Evolutionary conservation across 768 basidiomycete genomes (phyloP).

Genomic region (Rhodotorula taiwanensis): DNA sequence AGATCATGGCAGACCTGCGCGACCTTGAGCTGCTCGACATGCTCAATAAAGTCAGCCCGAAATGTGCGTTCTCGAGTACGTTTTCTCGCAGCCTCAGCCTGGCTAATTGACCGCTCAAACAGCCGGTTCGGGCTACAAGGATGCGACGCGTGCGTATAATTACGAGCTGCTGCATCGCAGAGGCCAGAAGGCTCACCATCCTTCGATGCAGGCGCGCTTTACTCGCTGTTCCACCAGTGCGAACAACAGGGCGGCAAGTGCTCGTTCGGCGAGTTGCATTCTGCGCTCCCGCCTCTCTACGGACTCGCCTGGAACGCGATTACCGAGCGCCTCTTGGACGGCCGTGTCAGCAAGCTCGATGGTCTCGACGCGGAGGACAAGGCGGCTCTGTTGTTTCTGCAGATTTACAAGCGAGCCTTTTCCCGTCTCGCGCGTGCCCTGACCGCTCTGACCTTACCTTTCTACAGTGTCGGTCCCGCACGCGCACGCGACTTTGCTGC

Average conservation of each 20-base stretch:
- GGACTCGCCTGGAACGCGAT: slow-evolving; percentile 16
- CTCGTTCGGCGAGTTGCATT: slow-evolving; percentile 15
- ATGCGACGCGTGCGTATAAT: neutral
- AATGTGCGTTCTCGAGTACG: neutral
- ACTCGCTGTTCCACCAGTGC: slow-evolving; percentile 22
- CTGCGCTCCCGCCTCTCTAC: slow-evolving; percentile 6
- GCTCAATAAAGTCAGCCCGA: neutral
- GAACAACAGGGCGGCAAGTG: slow-evolving; percentile 4
- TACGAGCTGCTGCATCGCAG: neutral
- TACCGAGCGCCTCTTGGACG: slow-evolving; percentile 3
- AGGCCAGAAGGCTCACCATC: no score
- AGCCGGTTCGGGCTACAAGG: neutral
- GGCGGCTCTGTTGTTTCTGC: slow-evolving; percentile 13
- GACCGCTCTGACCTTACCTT: neutral
- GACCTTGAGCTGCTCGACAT: slow-evolving; percentile 26
- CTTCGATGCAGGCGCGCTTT: slow-evolving; percentile 9
- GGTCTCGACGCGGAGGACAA: neutral
- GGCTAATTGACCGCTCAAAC: no score
- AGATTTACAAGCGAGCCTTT: slow-evolving; percentile 20
- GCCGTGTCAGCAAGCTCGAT: neutral
- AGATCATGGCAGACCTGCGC: slow-evolving; percentile 26
- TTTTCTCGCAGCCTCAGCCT: no score
- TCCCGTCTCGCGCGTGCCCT: no score
- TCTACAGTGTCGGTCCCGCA: slow-evolving; percentile 21
- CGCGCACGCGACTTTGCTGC: slow-evolving; percentile 22